Conservation (phyloP, 2,329 filamentous ascomycete genomes). For the Colletotrichum sp. region DNA sequence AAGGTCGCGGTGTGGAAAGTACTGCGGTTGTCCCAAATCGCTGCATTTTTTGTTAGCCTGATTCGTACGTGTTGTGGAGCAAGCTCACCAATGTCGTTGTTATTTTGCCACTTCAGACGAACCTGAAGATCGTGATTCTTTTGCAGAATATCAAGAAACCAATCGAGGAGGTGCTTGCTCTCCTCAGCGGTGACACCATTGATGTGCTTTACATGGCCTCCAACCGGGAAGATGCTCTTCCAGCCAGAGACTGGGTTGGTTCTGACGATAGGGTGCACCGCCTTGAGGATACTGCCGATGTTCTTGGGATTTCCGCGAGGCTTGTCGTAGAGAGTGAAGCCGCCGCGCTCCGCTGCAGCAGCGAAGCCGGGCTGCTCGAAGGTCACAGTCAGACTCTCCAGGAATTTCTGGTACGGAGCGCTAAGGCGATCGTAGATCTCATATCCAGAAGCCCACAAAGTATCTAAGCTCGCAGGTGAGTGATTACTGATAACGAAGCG, state of each 20-base stretch:
- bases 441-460: slow-evolving; percentile 68
- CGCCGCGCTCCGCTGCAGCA: slow-evolving; percentile 35
- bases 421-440: slow-evolving; percentile 64
- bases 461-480: slow-evolving; percentile 40
- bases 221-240: slow-evolving; percentile 53
- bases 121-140: slow-evolving; percentile 57
- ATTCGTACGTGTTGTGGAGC: background rate
- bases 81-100: slow-evolving; percentile 40
- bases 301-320: slow-evolving; percentile 45
- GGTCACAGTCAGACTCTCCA: slow-evolving; percentile 56
- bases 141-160: slow-evolving; percentile 44
- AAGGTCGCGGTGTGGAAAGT: slow-evolving; percentile 64
- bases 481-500: background rate
- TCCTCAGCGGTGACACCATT: slow-evolving; percentile 49
- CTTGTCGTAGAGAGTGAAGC: slow-evolving; percentile 35
- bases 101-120: slow-evolving; percentile 48
- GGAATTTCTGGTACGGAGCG: slow-evolving; percentile 52
- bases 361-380: slow-evolving; percentile 44
- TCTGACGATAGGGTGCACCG: slow-evolving; percentile 61
- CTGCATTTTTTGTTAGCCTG: slow-evolving; percentile 23
- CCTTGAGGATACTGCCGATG: slow-evolving; percentile 49
- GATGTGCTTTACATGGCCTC: slow-evolving; percentile 45
- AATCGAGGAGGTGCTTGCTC: slow-evolving; percentile 44
- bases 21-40: slow-evolving; percentile 68
- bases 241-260: slow-evolving; percentile 69